Conservation (phyloP, 768 basidiomycete species). For the Hypholoma fasciculare region DNA sequence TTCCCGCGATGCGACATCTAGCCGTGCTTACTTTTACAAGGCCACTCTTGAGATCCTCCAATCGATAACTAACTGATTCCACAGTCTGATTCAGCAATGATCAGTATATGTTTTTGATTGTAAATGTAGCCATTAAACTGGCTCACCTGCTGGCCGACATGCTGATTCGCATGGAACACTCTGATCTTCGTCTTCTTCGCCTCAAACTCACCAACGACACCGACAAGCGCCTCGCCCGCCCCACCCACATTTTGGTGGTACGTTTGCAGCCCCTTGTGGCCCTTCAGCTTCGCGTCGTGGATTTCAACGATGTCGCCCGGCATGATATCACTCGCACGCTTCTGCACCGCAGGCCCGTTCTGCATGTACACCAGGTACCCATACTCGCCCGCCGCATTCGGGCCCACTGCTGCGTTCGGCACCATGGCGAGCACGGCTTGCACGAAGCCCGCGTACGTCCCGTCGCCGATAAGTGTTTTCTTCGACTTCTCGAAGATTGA, state of each 20-base stretch:
- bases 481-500: slow-evolving; percentile 74
- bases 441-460: slow-evolving; percentile 81
- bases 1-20: slow-evolving; percentile 6
- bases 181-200: slow-evolving; percentile 83
- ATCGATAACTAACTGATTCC: slow-evolving; percentile 80
- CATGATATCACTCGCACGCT: slow-evolving; percentile 76
- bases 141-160: slow-evolving; percentile 78
- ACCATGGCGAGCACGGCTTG: slow-evolving; percentile 64
- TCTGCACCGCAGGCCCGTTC: slow-evolving; percentile 63
- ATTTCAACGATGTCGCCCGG: slow-evolving; percentile 84
- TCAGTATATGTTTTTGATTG: neutral
- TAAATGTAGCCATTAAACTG: slow-evolving; percentile 10
- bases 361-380: slow-evolving; percentile 82
- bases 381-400: slow-evolving; percentile 41
- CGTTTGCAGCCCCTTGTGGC: slow-evolving; percentile 80
- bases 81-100: slow-evolving; percentile 40
- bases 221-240: slow-evolving; percentile 56
- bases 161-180: slow-evolving; percentile 86
- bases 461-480: slow-evolving; percentile 79
- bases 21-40: slow-evolving; percentile 61
- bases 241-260: slow-evolving; percentile 63
- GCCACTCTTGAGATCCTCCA: slow-evolving; percentile 90
- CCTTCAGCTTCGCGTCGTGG: slow-evolving; percentile 67
- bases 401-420: slow-evolving; percentile 52
- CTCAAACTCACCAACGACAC: slow-evolving; percentile 82